These are phyloP conservation scores for Triadica sebifera DNA, from an alignment of 345 rosid species.

Conservation along the genomic window DNA sequence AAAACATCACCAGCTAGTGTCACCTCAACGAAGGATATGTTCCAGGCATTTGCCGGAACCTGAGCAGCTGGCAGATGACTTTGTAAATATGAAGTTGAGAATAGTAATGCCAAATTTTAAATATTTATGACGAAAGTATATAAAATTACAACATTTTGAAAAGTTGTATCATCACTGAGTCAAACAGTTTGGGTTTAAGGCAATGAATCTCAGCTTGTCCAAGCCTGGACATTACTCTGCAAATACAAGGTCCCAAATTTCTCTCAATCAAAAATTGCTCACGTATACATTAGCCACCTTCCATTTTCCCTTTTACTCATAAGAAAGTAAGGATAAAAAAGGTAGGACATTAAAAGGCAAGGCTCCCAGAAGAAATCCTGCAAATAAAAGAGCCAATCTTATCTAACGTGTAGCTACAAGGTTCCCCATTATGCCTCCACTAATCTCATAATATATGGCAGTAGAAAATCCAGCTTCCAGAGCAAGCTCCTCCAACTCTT, in stretches of 20 bases:
- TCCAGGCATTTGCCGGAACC: not conserved
- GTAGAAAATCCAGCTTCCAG: slow-evolving; percentile 67
- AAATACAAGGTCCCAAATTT: not conserved
- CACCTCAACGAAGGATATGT: not conserved
- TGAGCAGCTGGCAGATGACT: not conserved
- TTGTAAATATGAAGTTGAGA: slow-evolving; percentile 9
- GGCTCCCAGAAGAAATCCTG: not conserved
- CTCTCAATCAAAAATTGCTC: not conserved
- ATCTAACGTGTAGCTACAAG: slow-evolving; percentile 60
- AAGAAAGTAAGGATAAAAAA: not conserved
- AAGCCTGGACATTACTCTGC: not conserved
- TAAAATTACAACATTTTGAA: not conserved
- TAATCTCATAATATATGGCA: slow-evolving; percentile 61
- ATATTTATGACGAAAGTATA: not conserved
- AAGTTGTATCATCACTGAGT: not conserved
- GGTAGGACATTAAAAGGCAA: not conserved
- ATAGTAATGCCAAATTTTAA: not conserved
- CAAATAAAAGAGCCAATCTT: slow-evolving; percentile 1
- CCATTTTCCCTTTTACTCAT: not conserved
- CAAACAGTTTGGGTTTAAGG: not conserved
- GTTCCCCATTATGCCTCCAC: slow-evolving; percentile 84
- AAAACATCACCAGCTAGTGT: slow-evolving; percentile 1
- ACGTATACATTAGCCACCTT: not conserved
- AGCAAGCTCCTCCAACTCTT: slow-evolving; percentile 78
- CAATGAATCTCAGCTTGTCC: slow-evolving; percentile 4